These are phyloP conservation scores for Drechslerella coelobrocha DNA, from an alignment of 2,329 filamentous ascomycete genomes.

Conservation along the genomic window DNA sequence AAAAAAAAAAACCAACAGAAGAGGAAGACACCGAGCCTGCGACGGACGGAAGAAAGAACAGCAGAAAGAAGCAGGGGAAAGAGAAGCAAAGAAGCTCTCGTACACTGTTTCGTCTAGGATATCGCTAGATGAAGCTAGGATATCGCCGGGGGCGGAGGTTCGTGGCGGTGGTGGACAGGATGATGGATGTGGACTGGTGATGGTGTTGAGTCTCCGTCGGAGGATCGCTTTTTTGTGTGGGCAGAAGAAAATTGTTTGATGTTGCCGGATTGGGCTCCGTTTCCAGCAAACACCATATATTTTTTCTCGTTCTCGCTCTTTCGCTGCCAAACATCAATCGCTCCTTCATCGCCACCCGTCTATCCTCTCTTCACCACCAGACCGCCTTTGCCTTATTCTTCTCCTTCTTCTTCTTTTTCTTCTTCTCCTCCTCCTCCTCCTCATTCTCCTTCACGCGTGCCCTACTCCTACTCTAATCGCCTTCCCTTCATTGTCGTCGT, in stretches of 20 bases:
- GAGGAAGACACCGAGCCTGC: no score
- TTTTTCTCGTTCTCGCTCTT: neutral
- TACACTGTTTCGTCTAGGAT: neutral
- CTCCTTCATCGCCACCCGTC: neutral
- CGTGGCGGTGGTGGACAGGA: neutral
- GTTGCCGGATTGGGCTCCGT: neutral
- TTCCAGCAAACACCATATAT: neutral
- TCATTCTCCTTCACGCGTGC: conserved; percentile 1
- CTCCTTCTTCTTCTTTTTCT: conserved; percentile 14
- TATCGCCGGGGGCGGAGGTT: no score
- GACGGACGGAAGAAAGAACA: neutral
- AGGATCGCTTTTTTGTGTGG: neutral
- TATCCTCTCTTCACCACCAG: conserved; percentile 6
- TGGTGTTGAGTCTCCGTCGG: neutral
- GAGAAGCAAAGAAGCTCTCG: neutral
- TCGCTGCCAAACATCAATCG: neutral
- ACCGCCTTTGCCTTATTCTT: conserved; percentile 7
- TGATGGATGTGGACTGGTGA: neutral
- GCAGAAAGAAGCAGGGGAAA: neutral
- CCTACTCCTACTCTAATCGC: conserved; percentile 5
- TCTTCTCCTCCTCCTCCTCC: conserved; percentile 11
- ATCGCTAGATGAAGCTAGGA: neutral
- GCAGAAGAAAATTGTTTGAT: neutral
- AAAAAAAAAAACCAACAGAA: neutral
- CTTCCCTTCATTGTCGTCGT: neutral